Evolutionary conservation across 1,139 yeast genomes (phyloP).

Genomic region (Debaryomyces subglobosus): DNA sequence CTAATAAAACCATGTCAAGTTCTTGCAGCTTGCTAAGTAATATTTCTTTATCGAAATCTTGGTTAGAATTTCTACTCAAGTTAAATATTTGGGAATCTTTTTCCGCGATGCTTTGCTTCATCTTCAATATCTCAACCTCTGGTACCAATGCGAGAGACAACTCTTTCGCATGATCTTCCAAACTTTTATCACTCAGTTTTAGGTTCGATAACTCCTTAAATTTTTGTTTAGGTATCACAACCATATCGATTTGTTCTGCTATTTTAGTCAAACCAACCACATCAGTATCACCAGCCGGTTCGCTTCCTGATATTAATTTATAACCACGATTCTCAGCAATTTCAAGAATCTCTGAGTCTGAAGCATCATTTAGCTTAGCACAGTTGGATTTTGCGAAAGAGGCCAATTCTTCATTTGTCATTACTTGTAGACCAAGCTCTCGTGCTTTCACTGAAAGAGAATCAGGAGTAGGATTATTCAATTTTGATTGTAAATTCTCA

Average conservation of each 20-base stretch:
- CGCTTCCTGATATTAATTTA: constrained; percentile 21
- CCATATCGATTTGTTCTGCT: constrained; percentile 42
- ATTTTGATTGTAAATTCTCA: constrained; percentile 12
- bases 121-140: constrained; percentile 28
- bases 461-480: constrained; percentile 24
- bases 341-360: neutral
- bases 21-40: constrained; percentile 44
- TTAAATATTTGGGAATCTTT: constrained; percentile 35
- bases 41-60: constrained; percentile 25
- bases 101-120: constrained; percentile 38
- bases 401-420: constrained; percentile 22
- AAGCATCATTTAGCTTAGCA: neutral
- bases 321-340: constrained; percentile 14
- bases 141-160: constrained; percentile 23
- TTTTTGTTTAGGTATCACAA: constrained; percentile 30
- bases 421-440: constrained; percentile 23
- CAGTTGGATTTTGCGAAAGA: neutral
- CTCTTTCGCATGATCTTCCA: constrained; percentile 20
- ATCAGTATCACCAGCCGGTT: constrained; percentile 41
- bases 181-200: constrained; percentile 17
- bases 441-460: constrained; percentile 16
- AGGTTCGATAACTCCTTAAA: constrained; percentile 19
- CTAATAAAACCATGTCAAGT: constrained; percentile 35
- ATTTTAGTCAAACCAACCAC: constrained; percentile 30
- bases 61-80: constrained; percentile 20